Evolutionary conservation across 2,329 filamentous ascomycete genomes (phyloP).

Genomic region (Fusarium incarnatum): DNA sequence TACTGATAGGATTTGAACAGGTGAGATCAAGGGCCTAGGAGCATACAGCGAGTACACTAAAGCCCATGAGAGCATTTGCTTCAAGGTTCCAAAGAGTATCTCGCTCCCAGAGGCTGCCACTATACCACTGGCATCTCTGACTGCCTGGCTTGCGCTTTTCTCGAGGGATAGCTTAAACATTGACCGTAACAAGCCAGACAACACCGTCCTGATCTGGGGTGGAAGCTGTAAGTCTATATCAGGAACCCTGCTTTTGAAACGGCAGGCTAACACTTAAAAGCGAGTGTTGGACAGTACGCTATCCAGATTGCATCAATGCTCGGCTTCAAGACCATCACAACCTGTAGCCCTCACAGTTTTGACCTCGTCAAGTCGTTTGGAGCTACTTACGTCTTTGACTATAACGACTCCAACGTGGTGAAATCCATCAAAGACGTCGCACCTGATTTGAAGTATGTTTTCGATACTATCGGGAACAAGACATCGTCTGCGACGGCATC

Average conservation of each 20-base stretch:
- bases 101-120: constrained; percentile 51
- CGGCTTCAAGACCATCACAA: constrained; percentile 52
- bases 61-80: constrained; percentile 56
- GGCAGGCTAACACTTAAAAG: constrained; percentile 32
- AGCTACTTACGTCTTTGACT: constrained; percentile 54
- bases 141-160: constrained; percentile 55
- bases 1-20: constrained; percentile 17
- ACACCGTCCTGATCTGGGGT: constrained; percentile 56
- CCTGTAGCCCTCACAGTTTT: constrained; percentile 50
- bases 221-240: constrained; percentile 55
- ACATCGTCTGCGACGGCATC: constrained; percentile 52
- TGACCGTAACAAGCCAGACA: constrained; percentile 23
- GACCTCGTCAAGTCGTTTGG: constrained; percentile 50
- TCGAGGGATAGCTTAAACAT: constrained; percentile 54
- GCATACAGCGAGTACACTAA: constrained; percentile 55
- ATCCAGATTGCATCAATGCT: constrained; percentile 52
- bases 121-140: constrained; percentile 54
- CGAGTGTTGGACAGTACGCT: constrained; percentile 54
- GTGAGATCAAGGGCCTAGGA: constrained; percentile 49
- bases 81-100: constrained; percentile 51
- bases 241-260: background rate
- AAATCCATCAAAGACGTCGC: constrained; percentile 50
- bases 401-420: constrained; percentile 52
- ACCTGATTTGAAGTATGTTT: constrained; percentile 52
- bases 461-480: constrained; percentile 57